phyloP scores from a whole-genome alignment of 2,329 filamentous ascomycete species.

The Cladophialophora bantiana region DNA sequence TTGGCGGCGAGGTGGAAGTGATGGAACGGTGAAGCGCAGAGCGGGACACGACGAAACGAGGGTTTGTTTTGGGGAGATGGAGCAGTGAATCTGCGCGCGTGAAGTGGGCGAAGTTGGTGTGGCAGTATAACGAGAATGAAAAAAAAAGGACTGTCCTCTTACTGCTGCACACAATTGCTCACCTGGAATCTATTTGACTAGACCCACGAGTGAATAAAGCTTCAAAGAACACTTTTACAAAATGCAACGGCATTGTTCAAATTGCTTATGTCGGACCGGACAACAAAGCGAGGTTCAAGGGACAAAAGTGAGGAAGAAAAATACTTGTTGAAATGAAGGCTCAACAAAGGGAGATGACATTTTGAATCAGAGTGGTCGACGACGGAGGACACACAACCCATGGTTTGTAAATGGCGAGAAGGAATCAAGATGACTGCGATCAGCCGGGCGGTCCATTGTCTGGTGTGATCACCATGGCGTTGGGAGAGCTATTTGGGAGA shows the following conservation, averaged over 20 bases:
- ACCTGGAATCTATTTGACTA: conserved; percentile 1
- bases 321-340: neutral
- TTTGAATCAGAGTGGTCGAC: neutral
- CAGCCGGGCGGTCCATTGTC: neutral
- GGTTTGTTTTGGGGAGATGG: neutral
- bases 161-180: neutral
- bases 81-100: neutral
- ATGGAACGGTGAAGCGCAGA: conserved; percentile 1
- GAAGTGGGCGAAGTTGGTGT: neutral
- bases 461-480: neutral
- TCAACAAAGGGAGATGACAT: neutral
- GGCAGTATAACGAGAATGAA: neutral
- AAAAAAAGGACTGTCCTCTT: neutral
- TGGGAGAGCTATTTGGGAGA: neutral
- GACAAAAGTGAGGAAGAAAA: neutral
- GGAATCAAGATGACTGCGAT: neutral
- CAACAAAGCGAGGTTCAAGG: neutral
- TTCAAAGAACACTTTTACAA: neutral
- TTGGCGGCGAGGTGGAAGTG: neutral
- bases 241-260: neutral
- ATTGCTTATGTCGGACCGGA: neutral
- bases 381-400: neutral
- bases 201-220: neutral
- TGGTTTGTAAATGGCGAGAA: neutral
- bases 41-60: neutral